Base-by-base conservation (phyloP, 257 asterid genomes). In the Penstemon eatonii region DNA sequence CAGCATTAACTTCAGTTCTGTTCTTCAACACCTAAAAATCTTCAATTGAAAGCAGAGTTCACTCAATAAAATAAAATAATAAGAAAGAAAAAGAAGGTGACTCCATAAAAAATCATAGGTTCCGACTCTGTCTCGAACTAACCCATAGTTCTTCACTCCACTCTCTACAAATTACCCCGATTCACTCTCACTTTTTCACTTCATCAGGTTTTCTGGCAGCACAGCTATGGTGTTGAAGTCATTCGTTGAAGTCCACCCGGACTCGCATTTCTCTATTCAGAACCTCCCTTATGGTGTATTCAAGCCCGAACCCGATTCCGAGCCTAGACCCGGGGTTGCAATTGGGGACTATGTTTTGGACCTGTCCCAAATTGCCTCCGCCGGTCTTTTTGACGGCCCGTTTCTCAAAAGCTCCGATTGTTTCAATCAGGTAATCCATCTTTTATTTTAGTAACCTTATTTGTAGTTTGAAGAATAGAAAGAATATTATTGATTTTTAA, bases 201-300 rank as follows among this genome's bases (percentile, higher is more conserved):
- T 25, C 33, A 25, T 25, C 33, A 25, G 33, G 46, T 62, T 33
- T 5, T 12, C 9, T 6, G 3, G 7, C 43, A 15, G 40, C 19
- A 45, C 11, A 6, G 53, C 72, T 7, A 89, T 86, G 98, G 89
- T 11, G 71, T 76, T 93, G 74, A 84, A 79, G 74, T 94, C 99
- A 36, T 94, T 94, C 71, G 73, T 94, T 13, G 77, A 89, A 65
- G 95, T 94, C 62, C 84, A 55, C 1, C 82, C 93, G 56, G 97
- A 86, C 65, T 94, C 97, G 36, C 97, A 91, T 82, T 94, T 94
- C 80, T 96, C 99, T 15, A 79, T 94, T 13, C 96, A 94, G 83
- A 94, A 94, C 70, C 84, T 94, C 8, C 99, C 99, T n/a, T 94
- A 75, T 76, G 99, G 99, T 4, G 96, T 94, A 10, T 94, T 94